Base-by-base conservation (phyloP, 352 stramenopile species). In the Phytophthora niederhauseri region DNA sequence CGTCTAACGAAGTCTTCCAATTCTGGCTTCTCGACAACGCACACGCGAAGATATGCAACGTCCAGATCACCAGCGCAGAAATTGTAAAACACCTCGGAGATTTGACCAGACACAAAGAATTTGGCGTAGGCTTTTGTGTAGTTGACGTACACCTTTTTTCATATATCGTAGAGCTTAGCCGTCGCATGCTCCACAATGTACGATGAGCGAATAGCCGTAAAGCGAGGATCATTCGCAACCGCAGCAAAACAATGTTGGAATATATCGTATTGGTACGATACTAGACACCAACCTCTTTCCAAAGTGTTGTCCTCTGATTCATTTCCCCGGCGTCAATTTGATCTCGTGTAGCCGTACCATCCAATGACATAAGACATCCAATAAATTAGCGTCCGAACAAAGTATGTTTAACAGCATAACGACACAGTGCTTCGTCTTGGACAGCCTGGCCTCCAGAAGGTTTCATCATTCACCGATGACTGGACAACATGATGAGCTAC, bases 391-490 rank as follows among this genome's bases (percentile, higher is more conserved):
- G n/a, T 50, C 43, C 3, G 43, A 50, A n/a, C 15, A 26, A 2
- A 50, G 43, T 4, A 50, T 50, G n/a, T 50, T 50, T 50, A 50
- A 4, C 2, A 26, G 43, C 5, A 17, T 3, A 24, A 50, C 17
- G 15, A 20, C 15, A 24, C 15, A 50, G 43, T 50, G n/a, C n/a
- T 50, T 50, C 1, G 43, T 24, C n/a, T 50, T 50, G 7, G n/a
- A n/a, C 4, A 50, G n/a, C 2, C 43, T 5, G 5, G 43, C 17
- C 15, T 50, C 43, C 43, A 50, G 26, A 11, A 24, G 15, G 17
- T 50, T 50, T 50, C 43, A 24, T 50, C 43, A n/a, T 50, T n/a
- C 17, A 50, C 43, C 14, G 43, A n/a, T 12, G 43, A 50, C 17
- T 50, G 43, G 17, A 50, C 43, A 2, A 11, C 43, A 26, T 24